Conservation (phyloP, 1,139 yeast genomes). For the Williopsis jadinii region DNA sequence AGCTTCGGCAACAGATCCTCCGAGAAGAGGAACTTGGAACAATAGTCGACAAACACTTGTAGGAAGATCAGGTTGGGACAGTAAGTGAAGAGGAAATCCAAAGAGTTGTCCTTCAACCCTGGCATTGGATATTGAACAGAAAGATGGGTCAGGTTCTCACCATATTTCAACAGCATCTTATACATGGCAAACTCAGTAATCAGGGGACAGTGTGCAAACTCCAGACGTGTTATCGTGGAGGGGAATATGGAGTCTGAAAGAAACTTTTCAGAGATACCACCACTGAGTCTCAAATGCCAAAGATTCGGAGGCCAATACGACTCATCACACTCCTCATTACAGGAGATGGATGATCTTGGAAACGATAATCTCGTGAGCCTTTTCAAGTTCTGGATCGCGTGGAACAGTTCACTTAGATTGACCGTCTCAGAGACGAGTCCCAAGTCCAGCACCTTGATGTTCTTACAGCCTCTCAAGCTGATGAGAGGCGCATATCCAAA, state of each 20-base stretch:
- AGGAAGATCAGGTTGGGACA: conserved; percentile 67
- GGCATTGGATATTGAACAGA: conserved; percentile 88
- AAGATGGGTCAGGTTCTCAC: conserved; percentile 53
- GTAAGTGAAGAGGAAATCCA: conserved; percentile 64
- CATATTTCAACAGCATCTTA: conserved; percentile 53
- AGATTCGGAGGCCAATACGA: conserved; percentile 71
- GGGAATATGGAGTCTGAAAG: conserved; percentile 65
- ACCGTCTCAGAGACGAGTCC: conserved; percentile 91
- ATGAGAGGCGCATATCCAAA: conserved; percentile 87
- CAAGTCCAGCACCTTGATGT: conserved; percentile 62
- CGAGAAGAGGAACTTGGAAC: conserved; percentile 57
- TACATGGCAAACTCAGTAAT: conserved; percentile 57
- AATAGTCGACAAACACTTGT: conserved; percentile 75
- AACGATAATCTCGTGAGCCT: conserved; percentile 70
- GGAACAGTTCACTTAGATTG: conserved; percentile 70
- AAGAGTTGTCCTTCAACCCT: conserved; percentile 55
- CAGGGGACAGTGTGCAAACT: conserved; percentile 83
- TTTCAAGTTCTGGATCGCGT: conserved; percentile 57
- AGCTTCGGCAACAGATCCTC: conserved; percentile 45
- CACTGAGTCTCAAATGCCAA: conserved; percentile 69
- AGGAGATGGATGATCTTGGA: conserved; percentile 81
- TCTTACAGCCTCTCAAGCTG: conserved; percentile 63
- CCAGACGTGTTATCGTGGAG: conserved; percentile 56
- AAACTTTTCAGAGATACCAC: conserved; percentile 83
- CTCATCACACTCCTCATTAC: conserved; percentile 45